Conservation (phyloP, 495 filamentous ascomycete genomes). For the Ramalina peruviana region DNA sequence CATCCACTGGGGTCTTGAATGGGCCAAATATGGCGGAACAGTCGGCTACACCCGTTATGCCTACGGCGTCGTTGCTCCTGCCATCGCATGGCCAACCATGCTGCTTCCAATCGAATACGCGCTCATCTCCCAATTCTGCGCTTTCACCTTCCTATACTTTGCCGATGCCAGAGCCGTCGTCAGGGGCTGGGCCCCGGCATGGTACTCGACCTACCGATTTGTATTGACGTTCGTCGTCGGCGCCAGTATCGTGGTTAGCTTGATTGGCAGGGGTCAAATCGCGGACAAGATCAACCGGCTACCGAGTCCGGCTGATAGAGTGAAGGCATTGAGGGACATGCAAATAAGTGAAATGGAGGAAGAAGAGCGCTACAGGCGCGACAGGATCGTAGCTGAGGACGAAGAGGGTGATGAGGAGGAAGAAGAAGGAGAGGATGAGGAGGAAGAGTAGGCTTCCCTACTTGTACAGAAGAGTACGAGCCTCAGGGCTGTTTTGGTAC, state of each 20-base stretch:
- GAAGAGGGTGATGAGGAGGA: slow-evolving; percentile 21
- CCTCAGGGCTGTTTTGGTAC: too few relatives aligned
- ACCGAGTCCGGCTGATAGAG: slow-evolving; percentile 42
- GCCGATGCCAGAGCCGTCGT: slow-evolving; percentile 63
- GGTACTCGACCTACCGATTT: slow-evolving; percentile 92
- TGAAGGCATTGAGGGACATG: slow-evolving; percentile 46
- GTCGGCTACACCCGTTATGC: slow-evolving; percentile 66
- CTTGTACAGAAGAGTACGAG: too few relatives aligned
- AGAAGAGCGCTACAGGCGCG: slow-evolving; percentile 42
- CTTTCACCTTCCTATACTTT: slow-evolving; percentile 83
- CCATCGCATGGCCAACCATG: slow-evolving; percentile 86
- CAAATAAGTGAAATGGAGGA: slow-evolving; percentile 41
- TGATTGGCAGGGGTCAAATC: slow-evolving; percentile 80
- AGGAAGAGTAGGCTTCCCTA: not conserved
- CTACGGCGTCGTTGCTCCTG: slow-evolving; percentile 68
- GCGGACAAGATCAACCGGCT: slow-evolving; percentile 36
- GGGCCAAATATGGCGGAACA: slow-evolving; percentile 58
- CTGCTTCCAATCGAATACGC: slow-evolving; percentile 79
- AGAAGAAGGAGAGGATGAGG: slow-evolving; percentile 18
- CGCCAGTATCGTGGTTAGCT: slow-evolving; percentile 65
- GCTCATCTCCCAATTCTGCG: slow-evolving; percentile 76
- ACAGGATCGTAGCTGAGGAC: slow-evolving; percentile 29
- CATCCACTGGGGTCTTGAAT: slow-evolving; percentile 88
- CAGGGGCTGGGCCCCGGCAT: slow-evolving; percentile 72
- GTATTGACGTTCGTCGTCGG: slow-evolving; percentile 91